Base-by-base conservation (phyloP, 805 yeast species). In the Candida broadrunensis region DNA sequence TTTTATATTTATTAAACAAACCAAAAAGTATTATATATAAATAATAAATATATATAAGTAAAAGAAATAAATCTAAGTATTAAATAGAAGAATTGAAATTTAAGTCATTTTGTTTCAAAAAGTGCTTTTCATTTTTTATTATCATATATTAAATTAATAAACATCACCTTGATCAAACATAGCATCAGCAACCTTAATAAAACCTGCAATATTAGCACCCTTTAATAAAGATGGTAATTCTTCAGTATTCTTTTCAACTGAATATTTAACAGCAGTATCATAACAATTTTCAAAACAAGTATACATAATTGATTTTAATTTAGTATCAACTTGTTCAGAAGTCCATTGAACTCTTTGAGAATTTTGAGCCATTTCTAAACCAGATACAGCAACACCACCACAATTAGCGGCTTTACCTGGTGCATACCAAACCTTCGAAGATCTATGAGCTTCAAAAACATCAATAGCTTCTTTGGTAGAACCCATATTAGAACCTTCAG, bases 401-500 rank as follows among this genome's bases (percentile, higher is more conserved):
- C 95, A 85, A 83, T 91, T 91, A 61, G 97, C 91, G 56, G 97
- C 97, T 81, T 91, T 91, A 73, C 97, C 98, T 65, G 97, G 97
- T 60, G 96, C 98, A 74, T 90, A 91, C 99, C 99, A 91, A 71
- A 89, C 87, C 38, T 72, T 61, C 53, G 67, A 61, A 50, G 68
- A 51, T 76, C 91, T 81, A 67, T 77, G 80, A 58, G 85, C 87
- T 80, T 91, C 99, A 58, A 90, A 91, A 48, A 87, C 89, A 54
- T 84, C 88, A 55, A 91, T 88, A 55, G 99, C 99, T 68, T 91
- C 98, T 72, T 86, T 85, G 56, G 97, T 90, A 55, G 96, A 91
- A 65, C 99, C 98, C 99, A 91, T 91, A 78, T 91, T 91, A 63
- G 98, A 91, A 66, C 99, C 99, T 80, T 91, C 99, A 56, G 99